These are phyloP conservation scores for Jaapia argillacea DNA, from an alignment of 768 basidiomycete species.

Conservation along the genomic window DNA sequence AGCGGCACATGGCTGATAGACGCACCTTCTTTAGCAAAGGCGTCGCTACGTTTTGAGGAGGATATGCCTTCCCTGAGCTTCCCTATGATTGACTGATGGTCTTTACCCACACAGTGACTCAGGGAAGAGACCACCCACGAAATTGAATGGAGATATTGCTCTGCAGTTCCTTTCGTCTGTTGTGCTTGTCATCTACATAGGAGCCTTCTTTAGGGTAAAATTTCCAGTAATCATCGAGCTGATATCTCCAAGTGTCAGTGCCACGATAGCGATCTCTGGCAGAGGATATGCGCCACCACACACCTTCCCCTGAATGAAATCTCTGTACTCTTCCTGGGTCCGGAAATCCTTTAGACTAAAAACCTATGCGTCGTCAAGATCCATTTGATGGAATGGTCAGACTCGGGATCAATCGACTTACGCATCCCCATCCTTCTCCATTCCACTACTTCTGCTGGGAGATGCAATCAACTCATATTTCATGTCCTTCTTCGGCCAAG, in stretches of 20 bases:
- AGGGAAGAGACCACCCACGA: slow-evolving; percentile 31
- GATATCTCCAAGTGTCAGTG: background rate
- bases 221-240: slow-evolving; percentile 43
- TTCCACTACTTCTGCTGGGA: slow-evolving; percentile 67
- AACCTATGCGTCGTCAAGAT: slow-evolving; percentile 24
- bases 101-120: background rate
- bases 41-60: slow-evolving; percentile 47
- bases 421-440: slow-evolving; percentile 69
- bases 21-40: slow-evolving; percentile 61
- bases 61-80: slow-evolving; percentile 69
- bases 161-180: slow-evolving; percentile 37
- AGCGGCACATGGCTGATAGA: background rate
- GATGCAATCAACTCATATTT: slow-evolving; percentile 61
- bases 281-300: background rate
- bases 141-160: slow-evolving; percentile 68
- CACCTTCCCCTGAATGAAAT: slow-evolving; percentile 60
- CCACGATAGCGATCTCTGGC: background rate
- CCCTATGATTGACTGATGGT: slow-evolving; percentile 30
- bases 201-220: slow-evolving; percentile 19
- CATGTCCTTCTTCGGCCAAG: too few relatives aligned
- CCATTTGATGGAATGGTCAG: background rate
- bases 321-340: slow-evolving; percentile 59
- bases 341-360: slow-evolving; percentile 47
- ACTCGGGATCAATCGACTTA: slow-evolving; percentile 26
- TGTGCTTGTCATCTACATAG: slow-evolving; percentile 3